phyloP scores from a whole-genome alignment of 225 moss, liverwort and hornwort genomes.

The Anthoceros angustus region DNA sequence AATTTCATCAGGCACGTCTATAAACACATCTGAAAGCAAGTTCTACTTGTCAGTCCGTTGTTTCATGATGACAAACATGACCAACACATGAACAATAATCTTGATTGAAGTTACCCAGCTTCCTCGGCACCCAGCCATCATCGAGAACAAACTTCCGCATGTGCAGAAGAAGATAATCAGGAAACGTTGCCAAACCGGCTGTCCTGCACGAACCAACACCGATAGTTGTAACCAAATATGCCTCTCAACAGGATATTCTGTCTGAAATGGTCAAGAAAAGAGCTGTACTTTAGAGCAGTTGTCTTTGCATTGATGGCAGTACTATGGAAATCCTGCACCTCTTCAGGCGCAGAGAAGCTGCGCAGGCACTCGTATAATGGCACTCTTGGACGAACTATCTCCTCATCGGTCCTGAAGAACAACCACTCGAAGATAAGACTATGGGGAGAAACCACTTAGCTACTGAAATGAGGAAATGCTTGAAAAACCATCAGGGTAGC shows the following conservation, averaged over 20 bases:
- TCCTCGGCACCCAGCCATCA: slow-evolving; percentile 94
- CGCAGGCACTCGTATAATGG: slow-evolving; percentile 83
- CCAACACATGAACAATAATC: background rate
- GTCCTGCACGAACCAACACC: slow-evolving; percentile 34
- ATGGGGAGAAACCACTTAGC: background rate
- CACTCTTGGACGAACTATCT: slow-evolving; percentile 84
- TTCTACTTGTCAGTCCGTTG: background rate
- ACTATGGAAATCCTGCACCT: slow-evolving; percentile 95
- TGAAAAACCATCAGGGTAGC: background rate
- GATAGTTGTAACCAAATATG: background rate
- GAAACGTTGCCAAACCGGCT: slow-evolving; percentile 76
- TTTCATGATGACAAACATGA: no score
- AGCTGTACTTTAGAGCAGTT: slow-evolving; percentile 79
- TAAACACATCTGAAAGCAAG: slow-evolving; percentile 69
- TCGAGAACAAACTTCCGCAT: slow-evolving; percentile 94
- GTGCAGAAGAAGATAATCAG: slow-evolving; percentile 87
- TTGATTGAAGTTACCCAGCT: slow-evolving; percentile 41
- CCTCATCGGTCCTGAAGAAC: slow-evolving; percentile 56
- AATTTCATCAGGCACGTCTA: slow-evolving; percentile 93
- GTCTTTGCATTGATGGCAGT: slow-evolving; percentile 87
- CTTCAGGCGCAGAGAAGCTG: slow-evolving; percentile 76
- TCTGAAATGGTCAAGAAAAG: background rate
- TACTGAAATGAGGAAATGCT: background rate
- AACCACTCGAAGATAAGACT: background rate
- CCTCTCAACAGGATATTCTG: background rate